These are phyloP conservation scores for Suhomyces ambrosiae DNA, from an alignment of 1,139 yeast species.

Conservation along the genomic window DNA sequence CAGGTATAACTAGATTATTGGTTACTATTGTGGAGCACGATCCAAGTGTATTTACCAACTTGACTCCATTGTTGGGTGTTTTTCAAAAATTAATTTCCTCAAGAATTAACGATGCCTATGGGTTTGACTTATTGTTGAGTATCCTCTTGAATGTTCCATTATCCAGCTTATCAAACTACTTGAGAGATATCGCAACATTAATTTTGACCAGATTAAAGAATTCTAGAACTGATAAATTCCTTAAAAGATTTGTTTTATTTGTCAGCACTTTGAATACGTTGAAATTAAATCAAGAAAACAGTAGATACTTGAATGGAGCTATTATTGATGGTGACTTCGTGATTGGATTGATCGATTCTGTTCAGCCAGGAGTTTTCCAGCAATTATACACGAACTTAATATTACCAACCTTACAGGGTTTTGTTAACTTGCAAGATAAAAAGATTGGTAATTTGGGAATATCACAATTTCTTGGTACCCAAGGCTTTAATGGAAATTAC, in stretches of 20 bases:
- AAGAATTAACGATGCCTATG: conserved; percentile 74
- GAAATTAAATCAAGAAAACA: conserved; percentile 28
- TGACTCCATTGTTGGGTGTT: conserved; percentile 90
- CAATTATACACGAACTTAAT: conserved; percentile 66
- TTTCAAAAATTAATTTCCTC: conserved; percentile 92
- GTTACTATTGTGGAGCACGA: conserved; percentile 72
- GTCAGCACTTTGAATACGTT: conserved; percentile 53
- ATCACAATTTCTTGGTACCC: conserved; percentile 47
- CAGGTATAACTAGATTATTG: conserved; percentile 83
- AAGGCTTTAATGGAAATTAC: conserved; percentile 35
- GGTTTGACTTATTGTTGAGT: conserved; percentile 79
- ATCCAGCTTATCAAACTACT: conserved; percentile 51
- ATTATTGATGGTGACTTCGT: conserved; percentile 52
- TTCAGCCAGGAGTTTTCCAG: conserved; percentile 65
- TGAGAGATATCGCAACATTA: conserved; percentile 73
- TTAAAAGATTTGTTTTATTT: conserved; percentile 70
- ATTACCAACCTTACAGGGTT: conserved; percentile 64
- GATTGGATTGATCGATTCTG: conserved; percentile 59
- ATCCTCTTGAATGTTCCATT: conserved; percentile 63
- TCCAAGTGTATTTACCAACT: conserved; percentile 48
- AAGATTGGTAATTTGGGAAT: conserved; percentile 78
- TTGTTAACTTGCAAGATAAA: conserved; percentile 71
- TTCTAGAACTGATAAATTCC: conserved; percentile 80
- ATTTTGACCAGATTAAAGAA: conserved; percentile 78
- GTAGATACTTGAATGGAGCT: conserved; percentile 13